These are phyloP conservation scores for Kazachstania bromeliacearum DNA, from an alignment of 805 yeast species.

Conservation along the genomic window DNA sequence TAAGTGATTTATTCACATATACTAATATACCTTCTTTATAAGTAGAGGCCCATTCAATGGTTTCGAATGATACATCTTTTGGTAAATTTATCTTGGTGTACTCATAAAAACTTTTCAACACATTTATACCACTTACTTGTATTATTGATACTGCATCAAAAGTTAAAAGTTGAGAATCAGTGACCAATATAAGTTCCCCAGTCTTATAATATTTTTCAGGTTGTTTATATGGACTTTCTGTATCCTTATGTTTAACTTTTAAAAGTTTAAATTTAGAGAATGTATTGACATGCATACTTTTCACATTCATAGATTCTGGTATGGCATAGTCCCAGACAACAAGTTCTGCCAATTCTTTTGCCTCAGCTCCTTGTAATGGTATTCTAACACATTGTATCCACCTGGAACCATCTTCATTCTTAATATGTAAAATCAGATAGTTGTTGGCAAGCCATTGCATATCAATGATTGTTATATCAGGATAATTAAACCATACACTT, in stretches of 20 bases:
- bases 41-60: slow-evolving; percentile 21
- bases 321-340: slow-evolving; percentile 23
- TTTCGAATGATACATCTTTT: background rate
- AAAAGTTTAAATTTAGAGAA: slow-evolving; percentile 14
- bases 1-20: slow-evolving; percentile 12
- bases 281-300: slow-evolving; percentile 18
- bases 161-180: slow-evolving; percentile 11
- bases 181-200: slow-evolving; percentile 22
- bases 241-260: slow-evolving; percentile 15
- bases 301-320: slow-evolving; percentile 9
- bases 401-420: slow-evolving; percentile 15
- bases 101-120: slow-evolving; percentile 18
- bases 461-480: slow-evolving; percentile 17
- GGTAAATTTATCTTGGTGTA: slow-evolving; percentile 13
- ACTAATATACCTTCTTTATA: slow-evolving; percentile 21
- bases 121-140: slow-evolving; percentile 17
- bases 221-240: slow-evolving; percentile 5
- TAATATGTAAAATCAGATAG: slow-evolving; percentile 21
- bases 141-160: slow-evolving; percentile 24
- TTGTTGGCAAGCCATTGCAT: slow-evolving; percentile 28
- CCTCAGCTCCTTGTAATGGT: slow-evolving; percentile 13
- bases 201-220: slow-evolving; percentile 20
- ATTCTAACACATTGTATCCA: slow-evolving; percentile 20
- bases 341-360: slow-evolving; percentile 10
- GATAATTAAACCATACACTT: slow-evolving; percentile 23